These are phyloP conservation scores for Ustilago bromivora DNA, from an alignment of 1,284 basidiomycete species.

Conservation along the genomic window DNA sequence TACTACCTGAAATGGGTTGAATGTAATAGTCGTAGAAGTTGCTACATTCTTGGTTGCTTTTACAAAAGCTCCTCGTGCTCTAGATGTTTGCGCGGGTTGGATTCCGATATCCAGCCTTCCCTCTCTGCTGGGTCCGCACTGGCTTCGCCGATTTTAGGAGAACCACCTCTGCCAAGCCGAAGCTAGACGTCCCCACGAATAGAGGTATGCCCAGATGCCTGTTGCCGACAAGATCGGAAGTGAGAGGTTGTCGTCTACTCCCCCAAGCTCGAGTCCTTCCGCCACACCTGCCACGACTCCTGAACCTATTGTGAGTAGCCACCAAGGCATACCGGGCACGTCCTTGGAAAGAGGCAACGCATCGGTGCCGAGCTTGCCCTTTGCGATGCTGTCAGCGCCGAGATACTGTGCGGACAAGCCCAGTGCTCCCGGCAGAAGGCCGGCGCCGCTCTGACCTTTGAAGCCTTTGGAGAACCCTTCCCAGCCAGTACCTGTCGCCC, in stretches of 20 bases:
- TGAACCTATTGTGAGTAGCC: conserved; percentile 49
- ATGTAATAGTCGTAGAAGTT: not conserved
- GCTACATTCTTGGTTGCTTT: no score
- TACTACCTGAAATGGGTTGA: not conserved
- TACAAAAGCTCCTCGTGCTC: no score
- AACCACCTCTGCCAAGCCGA: conserved; percentile 35
- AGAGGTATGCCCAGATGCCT: conserved; percentile 75
- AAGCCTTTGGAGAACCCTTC: conserved; percentile 48
- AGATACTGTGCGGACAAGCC: conserved; percentile 42
- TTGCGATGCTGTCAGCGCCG: conserved; percentile 31
- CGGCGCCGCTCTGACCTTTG: conserved; percentile 27
- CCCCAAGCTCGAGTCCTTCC: conserved; percentile 78
- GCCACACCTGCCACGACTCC: conserved; percentile 70
- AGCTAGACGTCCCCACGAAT: conserved; percentile 55
- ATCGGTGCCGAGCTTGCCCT: conserved; percentile 42
- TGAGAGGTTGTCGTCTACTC: conserved; percentile 91
- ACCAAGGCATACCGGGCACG: conserved; percentile 60
- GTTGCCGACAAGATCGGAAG: conserved; percentile 89
- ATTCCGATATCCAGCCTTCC: no score
- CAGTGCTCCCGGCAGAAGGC: conserved; percentile 28
- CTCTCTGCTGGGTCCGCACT: no score
- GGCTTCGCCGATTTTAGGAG: conserved; percentile 6
- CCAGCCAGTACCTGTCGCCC: conserved; percentile 56
- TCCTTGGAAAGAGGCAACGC: conserved; percentile 29
- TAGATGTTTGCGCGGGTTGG: no score